A percentile compares a stretch with the other conserved stretches of the same genome.
Evolutionary conservation across 2,329 filamentous ascomycete genomes (phyloP).

Genomic region (Talaromyces sp.): DNA sequence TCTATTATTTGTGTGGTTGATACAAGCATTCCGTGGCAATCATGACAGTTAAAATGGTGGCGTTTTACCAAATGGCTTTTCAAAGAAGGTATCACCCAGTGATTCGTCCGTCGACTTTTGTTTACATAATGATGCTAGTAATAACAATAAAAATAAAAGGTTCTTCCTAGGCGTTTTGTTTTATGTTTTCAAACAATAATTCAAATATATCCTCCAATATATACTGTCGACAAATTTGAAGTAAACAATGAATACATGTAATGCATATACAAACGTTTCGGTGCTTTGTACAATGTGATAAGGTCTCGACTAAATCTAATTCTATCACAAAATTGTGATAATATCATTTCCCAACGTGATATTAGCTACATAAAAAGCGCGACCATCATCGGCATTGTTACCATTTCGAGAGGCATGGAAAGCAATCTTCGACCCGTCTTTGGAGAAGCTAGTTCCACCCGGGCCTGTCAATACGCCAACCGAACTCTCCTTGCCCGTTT

Average conservation of each 20-base stretch:
- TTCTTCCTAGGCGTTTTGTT: too few relatives aligned
- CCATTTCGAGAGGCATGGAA: neutral
- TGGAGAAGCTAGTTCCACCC: slow-evolving; percentile 38
- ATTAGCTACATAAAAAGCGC: neutral
- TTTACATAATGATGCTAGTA: too few relatives aligned
- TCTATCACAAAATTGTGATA: neutral
- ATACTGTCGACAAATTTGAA: neutral
- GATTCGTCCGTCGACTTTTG: too few relatives aligned
- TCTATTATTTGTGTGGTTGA: too few relatives aligned
- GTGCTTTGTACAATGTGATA: neutral
- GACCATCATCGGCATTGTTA: neutral
- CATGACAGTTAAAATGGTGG: too few relatives aligned
- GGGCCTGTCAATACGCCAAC: slow-evolving; percentile 40
- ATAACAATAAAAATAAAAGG: too few relatives aligned
- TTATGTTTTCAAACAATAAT: too few relatives aligned
- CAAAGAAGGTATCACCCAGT: too few relatives aligned
- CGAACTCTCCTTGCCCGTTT: neutral
- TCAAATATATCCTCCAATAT: neutral
- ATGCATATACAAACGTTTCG: neutral
- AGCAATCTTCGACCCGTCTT: neutral
- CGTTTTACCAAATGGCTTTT: too few relatives aligned
- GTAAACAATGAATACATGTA: neutral
- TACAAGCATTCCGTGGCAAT: too few relatives aligned
- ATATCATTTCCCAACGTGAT: neutral
- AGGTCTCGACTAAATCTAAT: neutral